Conservation (phyloP, 345 rosid genomes). For the Gossypium thurberi region DNA sequence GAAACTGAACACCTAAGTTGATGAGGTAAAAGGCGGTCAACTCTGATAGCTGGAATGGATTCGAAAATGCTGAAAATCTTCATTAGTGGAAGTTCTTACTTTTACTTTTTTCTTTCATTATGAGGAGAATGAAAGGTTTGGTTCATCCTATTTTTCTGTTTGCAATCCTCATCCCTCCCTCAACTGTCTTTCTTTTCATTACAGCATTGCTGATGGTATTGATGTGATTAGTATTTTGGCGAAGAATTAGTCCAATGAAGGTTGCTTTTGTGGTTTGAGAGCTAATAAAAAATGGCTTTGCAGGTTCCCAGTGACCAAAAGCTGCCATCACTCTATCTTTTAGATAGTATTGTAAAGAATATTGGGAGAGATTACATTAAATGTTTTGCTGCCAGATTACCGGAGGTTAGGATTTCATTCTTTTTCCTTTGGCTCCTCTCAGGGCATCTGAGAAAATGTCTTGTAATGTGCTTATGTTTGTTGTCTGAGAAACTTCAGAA, state of each 20-base stretch:
- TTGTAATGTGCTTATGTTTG: constrained; percentile 4
- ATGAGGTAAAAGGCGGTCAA: neutral
- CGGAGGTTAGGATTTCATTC: constrained; percentile 61
- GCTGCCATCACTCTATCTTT: constrained; percentile 93
- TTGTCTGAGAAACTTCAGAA: neutral
- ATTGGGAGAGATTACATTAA: constrained; percentile 89
- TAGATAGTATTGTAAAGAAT: constrained; percentile 99
- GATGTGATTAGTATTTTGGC: constrained; percentile 2
- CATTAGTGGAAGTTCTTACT: no score
- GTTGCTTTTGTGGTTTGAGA: constrained; percentile 8
- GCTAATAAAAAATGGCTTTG: constrained; percentile 43
- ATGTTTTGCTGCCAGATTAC: constrained; percentile 68
- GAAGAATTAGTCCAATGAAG: neutral
- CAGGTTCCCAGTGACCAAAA: constrained; percentile 99
- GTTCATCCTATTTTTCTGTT: constrained; percentile 4
- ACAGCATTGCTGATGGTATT: neutral
- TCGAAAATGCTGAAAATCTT: neutral
- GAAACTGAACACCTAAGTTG: constrained; percentile 1
- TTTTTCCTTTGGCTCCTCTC: constrained; percentile 10
- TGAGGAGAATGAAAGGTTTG: neutral
- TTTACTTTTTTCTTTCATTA: neutral
- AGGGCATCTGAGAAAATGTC: neutral
- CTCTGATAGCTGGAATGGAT: neutral
- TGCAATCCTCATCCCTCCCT: neutral
- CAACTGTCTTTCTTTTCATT: neutral